Conservation (phyloP, 2,329 filamentous ascomycete genomes). For the Aspergillus luchuensis region DNA sequence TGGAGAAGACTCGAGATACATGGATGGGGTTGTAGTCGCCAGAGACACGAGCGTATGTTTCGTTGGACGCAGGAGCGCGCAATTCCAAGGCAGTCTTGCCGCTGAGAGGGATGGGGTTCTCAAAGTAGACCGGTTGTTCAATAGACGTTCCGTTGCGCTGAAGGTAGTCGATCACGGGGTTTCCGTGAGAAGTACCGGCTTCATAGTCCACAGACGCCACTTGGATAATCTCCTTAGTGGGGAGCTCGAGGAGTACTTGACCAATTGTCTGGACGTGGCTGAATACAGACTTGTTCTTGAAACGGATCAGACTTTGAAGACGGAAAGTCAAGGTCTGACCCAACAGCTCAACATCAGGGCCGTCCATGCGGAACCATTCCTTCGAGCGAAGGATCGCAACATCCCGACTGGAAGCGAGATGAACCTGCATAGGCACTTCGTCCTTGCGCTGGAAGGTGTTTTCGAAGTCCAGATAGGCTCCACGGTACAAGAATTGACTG, state of each 20-base stretch:
- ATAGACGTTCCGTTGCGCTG: conserved; percentile 87
- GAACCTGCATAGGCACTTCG: conserved; percentile 91
- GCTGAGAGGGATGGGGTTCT: conserved; percentile 93
- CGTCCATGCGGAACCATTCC: conserved; percentile 92
- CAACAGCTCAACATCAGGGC: conserved; percentile 81
- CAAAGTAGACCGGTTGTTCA: conserved; percentile 94
- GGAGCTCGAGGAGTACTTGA: conserved; percentile 89
- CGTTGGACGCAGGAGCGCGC: conserved; percentile 91
- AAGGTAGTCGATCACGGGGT: conserved; percentile 95
- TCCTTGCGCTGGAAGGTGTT: conserved; percentile 99
- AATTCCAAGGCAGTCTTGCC: conserved; percentile 87
- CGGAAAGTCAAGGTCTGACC: conserved; percentile 96
- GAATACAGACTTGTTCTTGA: conserved; percentile 93
- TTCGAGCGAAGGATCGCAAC: conserved; percentile 93
- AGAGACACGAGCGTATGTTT: conserved; percentile 96
- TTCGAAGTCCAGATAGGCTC: conserved; percentile 87
- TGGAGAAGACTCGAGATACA: conserved; percentile 94
- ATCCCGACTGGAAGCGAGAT: conserved; percentile 84
- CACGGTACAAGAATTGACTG: conserved; percentile 96
- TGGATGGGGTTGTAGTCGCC: conserved; percentile 99
- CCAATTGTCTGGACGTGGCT: conserved; percentile 89
- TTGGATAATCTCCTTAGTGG: conserved; percentile 95
- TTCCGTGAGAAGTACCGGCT: conserved; percentile 86
- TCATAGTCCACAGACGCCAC: conserved; percentile 97
- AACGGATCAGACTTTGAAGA: conserved; percentile 84